Base-by-base conservation (phyloP, 108 stramenopile genomes). In the Nitzschia sp. region DNA sequence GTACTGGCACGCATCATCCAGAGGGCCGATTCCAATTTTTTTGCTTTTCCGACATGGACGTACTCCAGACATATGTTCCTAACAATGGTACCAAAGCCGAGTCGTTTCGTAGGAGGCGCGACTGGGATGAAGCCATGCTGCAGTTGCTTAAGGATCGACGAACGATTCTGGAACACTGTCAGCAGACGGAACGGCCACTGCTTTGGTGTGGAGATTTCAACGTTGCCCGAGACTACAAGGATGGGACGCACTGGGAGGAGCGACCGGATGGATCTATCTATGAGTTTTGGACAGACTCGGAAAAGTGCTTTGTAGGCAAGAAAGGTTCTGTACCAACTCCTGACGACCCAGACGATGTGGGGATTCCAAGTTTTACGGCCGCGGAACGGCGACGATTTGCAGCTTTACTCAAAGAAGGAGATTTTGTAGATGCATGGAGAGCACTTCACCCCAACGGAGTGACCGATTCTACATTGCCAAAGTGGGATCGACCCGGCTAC, bases 11-110 rank as follows among this genome's bases (percentile, higher is more conserved):
- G 0, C 80, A 85, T 68, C 55, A 85, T 31, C 46, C 51, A 3
- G 77, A 85, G 28, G 83, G 83, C 25, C 83, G 83, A 5, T 71
- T 85, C 34, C 78, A 80, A 46, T 71, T 76, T 68, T 55, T 81
- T 64, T 66, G 49, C 17, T 81, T 81, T 59, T 30, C 46, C 17
- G 54, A 59, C 25, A 67, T 81, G 68, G 66, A 78, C 54, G 24
- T 85, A 3, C 32, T 85, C 6, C 80, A 85, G 45, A 71, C 59
- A 0, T 85, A 85, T 49, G 74, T 68, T 11, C 83, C 83, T 13
- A 85, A 85, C 66, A 77, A 85, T 66, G 83, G 83, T 0, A 67
- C 19, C 3, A 68, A 69, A 32, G 34, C 36, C 17, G 68, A 76
- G 18, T 55, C 49, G 30, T 79, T 65, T 56, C 31, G 31, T 13